Conservation (phyloP, 345 rosid species). For the Noccaea bulbosa region DNA sequence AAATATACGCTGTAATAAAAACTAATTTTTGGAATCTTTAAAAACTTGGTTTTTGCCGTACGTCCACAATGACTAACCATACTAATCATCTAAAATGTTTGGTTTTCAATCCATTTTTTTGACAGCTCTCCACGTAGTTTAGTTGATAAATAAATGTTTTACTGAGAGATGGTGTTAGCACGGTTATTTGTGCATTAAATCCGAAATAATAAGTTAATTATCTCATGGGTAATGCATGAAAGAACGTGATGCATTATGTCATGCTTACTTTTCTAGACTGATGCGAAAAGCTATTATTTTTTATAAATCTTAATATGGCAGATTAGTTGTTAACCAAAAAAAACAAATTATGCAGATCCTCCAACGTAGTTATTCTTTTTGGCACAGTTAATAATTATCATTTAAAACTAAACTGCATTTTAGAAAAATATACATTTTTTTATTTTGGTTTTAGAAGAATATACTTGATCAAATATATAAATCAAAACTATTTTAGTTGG, state of each 20-base stretch:
- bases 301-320: conserved; percentile 13
- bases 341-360: not conserved
- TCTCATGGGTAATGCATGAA: conserved; percentile 37
- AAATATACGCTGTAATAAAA: too few relatives aligned
- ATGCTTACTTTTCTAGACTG: conserved; percentile 35
- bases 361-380: not conserved
- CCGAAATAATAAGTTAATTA: conserved; percentile 28
- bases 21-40: too few relatives aligned
- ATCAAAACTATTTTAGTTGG: not conserved
- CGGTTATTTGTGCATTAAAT: conserved; percentile 30
- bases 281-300: conserved; percentile 16
- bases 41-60: too few relatives aligned
- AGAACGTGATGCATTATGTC: conserved; percentile 36
- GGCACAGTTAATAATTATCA: not conserved
- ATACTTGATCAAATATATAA: not conserved
- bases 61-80: too few relatives aligned
- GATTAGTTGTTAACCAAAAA: conserved; percentile 34
- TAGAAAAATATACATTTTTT: not conserved
- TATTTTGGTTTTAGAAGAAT: too few relatives aligned
- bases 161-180: conserved; percentile 28
- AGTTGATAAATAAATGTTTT: conserved; percentile 16
- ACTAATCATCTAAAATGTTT: not conserved
- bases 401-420: not conserved
- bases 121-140: conserved; percentile 12
- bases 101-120: conserved; percentile 1